Evolutionary conservation across 2,329 filamentous ascomycete genomes (phyloP).

Genomic region (Acrocalymma vagum): DNA sequence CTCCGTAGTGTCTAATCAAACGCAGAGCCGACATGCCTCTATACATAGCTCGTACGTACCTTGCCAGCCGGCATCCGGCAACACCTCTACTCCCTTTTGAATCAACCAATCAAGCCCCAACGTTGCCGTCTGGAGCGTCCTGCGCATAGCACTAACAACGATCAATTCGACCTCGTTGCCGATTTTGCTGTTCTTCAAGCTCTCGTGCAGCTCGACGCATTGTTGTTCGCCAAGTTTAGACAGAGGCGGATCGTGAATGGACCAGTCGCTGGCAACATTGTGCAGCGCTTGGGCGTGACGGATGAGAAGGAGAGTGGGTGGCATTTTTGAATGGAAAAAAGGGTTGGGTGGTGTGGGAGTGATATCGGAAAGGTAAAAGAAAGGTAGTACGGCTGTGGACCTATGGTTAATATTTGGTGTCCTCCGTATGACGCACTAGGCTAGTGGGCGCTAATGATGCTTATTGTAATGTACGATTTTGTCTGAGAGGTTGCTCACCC

Average conservation of each 20-base stretch:
- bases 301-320: conserved; percentile 56
- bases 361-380: too few species aligned
- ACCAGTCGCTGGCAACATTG: conserved; percentile 52
- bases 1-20: too few species aligned
- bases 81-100: conserved; percentile 57
- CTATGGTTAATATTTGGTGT: too few species aligned
- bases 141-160: conserved; percentile 70
- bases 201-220: conserved; percentile 49
- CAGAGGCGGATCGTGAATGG: conserved; percentile 52
- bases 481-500: too few species aligned
- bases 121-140: conserved; percentile 71
- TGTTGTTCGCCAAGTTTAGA: conserved; percentile 53
- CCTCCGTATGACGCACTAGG: too few species aligned
- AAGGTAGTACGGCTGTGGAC: too few species aligned
- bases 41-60: too few species aligned
- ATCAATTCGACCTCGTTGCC: conserved; percentile 61
- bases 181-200: conserved; percentile 46
- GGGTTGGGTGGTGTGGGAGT: neutral
- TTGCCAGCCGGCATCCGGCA: conserved; percentile 71
- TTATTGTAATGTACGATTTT: too few species aligned
- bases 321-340: conserved; percentile 34
- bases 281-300: conserved; percentile 56
- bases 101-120: conserved; percentile 67
- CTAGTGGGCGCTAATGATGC: too few species aligned
- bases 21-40: too few species aligned